Evolutionary conservation across 306 rosid species (phyloP).

Genomic region (Vachellia collinsii): DNA sequence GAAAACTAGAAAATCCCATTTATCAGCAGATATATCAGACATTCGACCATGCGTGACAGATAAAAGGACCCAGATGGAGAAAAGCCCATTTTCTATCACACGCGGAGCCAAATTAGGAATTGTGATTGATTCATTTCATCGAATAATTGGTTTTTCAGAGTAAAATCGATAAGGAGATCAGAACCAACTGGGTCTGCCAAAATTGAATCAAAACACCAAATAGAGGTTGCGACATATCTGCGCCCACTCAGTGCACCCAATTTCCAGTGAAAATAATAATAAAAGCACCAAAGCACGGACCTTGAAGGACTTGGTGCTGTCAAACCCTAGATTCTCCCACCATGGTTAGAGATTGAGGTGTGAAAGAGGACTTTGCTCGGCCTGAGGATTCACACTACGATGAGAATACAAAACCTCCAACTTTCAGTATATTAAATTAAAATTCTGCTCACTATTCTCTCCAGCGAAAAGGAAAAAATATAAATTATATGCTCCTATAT

Average conservation of each 20-base stretch:
- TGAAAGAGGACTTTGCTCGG: conserved; percentile 56
- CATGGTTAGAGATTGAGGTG: conserved; percentile 60
- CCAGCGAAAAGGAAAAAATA: background rate
- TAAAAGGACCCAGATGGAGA: conserved; percentile 34
- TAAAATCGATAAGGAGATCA: conserved; percentile 34
- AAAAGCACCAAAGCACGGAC: conserved; percentile 45
- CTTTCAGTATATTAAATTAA: conserved; percentile 37
- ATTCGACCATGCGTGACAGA: conserved; percentile 35
- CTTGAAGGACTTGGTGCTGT: conserved; percentile 57
- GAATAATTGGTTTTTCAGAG: conserved; percentile 21
- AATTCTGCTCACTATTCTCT: conserved; percentile 6
- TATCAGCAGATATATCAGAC: conserved; percentile 28
- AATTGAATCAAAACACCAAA: conserved; percentile 14
- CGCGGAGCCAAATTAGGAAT: conserved; percentile 21
- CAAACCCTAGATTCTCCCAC: conserved; percentile 79
- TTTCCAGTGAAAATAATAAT: conserved; percentile 5
- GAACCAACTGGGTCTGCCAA: conserved; percentile 38
- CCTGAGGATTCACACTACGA: conserved; percentile 51
- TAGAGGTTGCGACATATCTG: conserved; percentile 31
- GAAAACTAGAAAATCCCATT: conserved; percentile 18
- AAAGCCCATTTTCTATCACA: conserved; percentile 39
- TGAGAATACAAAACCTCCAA: conserved; percentile 49
- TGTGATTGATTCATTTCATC: conserved; percentile 13
- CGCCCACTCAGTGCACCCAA: conserved; percentile 31
- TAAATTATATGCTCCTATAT: background rate